Evolutionary conservation across 2,329 filamentous ascomycete genomes (phyloP).

Genomic region (Ceratocystis lukuohia): DNA sequence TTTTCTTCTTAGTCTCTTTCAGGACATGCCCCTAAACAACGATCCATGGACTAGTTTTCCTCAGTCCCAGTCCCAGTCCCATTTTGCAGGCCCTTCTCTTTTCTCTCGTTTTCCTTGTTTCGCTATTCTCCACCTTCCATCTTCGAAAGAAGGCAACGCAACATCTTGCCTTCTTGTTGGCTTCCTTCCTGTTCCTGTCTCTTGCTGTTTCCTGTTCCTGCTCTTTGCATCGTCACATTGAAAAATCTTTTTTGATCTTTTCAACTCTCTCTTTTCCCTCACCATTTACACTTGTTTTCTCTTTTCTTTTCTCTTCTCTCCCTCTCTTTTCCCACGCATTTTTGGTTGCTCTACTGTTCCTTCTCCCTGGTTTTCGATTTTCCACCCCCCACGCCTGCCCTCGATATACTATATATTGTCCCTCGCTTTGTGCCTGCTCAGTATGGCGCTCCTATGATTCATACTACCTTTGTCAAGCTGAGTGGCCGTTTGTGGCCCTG

Average conservation of each 20-base stretch:
- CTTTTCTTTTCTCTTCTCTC: background rate
- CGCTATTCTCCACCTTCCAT: background rate
- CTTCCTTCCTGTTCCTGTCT: background rate
- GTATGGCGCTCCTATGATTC: slow-evolving; percentile 8
- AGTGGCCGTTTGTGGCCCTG: slow-evolving; percentile 11
- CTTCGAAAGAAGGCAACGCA: background rate
- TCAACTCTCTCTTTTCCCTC: background rate
- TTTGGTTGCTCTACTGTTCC: background rate
- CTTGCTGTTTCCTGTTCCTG: background rate
- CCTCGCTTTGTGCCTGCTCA: background rate
- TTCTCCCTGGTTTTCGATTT: background rate
- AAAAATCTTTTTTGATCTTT: background rate
- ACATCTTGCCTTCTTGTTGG: background rate
- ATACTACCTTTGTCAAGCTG: background rate
- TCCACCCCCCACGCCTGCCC: background rate
- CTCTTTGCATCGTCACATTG: background rate
- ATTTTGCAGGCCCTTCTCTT: background rate
- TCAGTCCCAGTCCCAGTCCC: background rate
- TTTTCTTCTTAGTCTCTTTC: background rate
- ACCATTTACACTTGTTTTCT: background rate
- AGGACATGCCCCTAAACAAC: background rate
- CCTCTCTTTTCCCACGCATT: background rate
- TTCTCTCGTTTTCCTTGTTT: background rate
- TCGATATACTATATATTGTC: background rate
- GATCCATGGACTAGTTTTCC: background rate